Evolutionary conservation across 2,329 filamentous ascomycete genomes (phyloP).

Genomic region (Pseudogymnoascus sp.): DNA sequence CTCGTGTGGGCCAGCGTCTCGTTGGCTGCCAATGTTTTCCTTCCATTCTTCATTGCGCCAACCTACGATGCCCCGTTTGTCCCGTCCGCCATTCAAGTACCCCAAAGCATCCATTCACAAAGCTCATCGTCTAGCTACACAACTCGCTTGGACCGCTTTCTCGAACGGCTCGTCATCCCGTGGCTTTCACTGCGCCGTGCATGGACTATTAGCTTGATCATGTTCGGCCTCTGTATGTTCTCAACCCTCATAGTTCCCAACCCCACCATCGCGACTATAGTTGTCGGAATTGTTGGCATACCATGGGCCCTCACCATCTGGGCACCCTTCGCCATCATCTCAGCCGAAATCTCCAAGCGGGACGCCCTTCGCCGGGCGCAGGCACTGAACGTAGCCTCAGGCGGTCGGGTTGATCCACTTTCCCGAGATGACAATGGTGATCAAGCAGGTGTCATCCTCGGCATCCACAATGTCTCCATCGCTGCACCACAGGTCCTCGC

Average conservation of each 20-base stretch:
- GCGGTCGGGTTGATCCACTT: conserved; percentile 23
- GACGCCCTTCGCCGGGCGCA: conserved; percentile 54
- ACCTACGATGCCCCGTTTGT: conserved; percentile 49
- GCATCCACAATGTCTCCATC: conserved; percentile 92
- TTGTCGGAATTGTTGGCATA: conserved; percentile 76
- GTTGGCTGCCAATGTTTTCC: conserved; percentile 68
- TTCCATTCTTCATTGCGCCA: conserved; percentile 79
- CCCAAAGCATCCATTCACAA: conserved; percentile 24
- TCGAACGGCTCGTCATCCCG: conserved; percentile 64
- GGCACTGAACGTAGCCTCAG: conserved; percentile 31
- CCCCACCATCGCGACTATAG: conserved; percentile 61
- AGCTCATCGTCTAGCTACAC: conserved; percentile 21
- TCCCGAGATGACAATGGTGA: conserved; percentile 14
- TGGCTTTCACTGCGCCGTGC: conserved; percentile 79
- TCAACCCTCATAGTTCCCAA: conserved; percentile 70
- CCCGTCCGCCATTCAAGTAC: conserved; percentile 25
- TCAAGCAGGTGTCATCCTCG: conserved; percentile 63
- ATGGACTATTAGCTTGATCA: conserved; percentile 78
- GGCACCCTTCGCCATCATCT: conserved; percentile 94
- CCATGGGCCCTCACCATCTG: conserved; percentile 90
- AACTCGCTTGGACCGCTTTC: conserved; percentile 27
- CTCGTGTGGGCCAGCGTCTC: conserved; percentile 83
- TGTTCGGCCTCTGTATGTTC: conserved; percentile 76
- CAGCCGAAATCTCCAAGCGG: conserved; percentile 78
- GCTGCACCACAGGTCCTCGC: conserved; percentile 87